Base-by-base conservation (phyloP, 164 flowering plant genomes). In the Macadamia integrifolia region DNA sequence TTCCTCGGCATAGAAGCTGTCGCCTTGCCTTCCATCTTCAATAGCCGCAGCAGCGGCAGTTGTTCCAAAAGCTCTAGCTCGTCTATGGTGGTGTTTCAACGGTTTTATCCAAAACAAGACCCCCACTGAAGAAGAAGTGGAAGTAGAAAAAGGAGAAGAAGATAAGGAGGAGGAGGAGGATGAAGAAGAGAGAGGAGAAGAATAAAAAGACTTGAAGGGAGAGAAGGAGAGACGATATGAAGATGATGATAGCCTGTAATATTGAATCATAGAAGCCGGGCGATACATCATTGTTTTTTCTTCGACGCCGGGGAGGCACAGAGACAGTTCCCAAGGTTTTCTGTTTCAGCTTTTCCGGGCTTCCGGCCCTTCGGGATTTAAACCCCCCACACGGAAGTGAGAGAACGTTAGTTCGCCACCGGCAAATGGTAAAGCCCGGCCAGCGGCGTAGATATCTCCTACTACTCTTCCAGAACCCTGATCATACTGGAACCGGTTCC, bases 1-100 rank as follows among this genome's bases (percentile, higher is more conserved):
- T 60, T 88, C 90, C 1, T 83, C 89, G 0, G 92, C 90, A 31
- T 79, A 85, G 69, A 90, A 90, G 3, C 86, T 83, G 14, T 78
- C 84, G n/a, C 50, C 61, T 15, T 67, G 71, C 0, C 66, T 71
- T 9, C 35, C 44, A 0, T 69, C 78, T 14, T 62, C 52, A 42
- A 49, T 17, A 3, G 76, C 67, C 44, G 65, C 66, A 6, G 75
- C 72, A 4, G 80, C 72, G 4, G 80, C 72, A 35, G 40, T 35
- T 6, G 84, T 65, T 9, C 72, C 70, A 52, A 75, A 83, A 4
- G 66, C 67, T 65, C 85, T 74, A n/a, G 50, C 23, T 64, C 58
- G 64, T 64, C 53, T 58, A 2, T 12, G 68, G n/a, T 12, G 68
- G n/a, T 23, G 53, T 57, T 13, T 11, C 9, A 43, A 60, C 12